These are phyloP conservation scores for Cyberlindnera amylophila DNA, from an alignment of 805 yeast species.

Conservation along the genomic window DNA sequence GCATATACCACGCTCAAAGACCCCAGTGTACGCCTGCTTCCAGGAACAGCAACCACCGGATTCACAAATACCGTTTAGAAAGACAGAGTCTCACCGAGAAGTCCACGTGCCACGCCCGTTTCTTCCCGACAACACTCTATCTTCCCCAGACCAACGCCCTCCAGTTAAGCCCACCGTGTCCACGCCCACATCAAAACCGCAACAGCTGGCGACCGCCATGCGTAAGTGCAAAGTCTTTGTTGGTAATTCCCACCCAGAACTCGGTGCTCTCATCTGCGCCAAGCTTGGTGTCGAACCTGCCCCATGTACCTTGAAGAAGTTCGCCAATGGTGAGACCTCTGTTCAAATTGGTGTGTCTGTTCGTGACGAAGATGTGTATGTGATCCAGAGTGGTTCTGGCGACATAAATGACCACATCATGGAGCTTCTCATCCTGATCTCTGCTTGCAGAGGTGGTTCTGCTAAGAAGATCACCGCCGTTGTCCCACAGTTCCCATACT, in stretches of 20 bases:
- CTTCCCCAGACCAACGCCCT: neutral
- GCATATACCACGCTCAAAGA: neutral
- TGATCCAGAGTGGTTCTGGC: conserved; percentile 88
- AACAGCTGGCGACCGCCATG: conserved; percentile 43
- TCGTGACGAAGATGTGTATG: conserved; percentile 94
- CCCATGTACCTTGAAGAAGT: conserved; percentile 84
- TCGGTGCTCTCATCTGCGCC: conserved; percentile 87
- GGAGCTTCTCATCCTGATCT: conserved; percentile 89
- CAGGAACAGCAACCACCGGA: neutral
- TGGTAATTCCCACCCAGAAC: conserved; percentile 94
- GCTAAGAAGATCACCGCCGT: conserved; percentile 97
- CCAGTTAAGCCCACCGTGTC: conserved; percentile 10
- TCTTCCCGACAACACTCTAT: neutral
- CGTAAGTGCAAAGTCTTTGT: conserved; percentile 96
- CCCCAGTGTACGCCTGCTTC: neutral
- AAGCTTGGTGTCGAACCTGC: conserved; percentile 91
- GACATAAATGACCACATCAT: conserved; percentile 87
- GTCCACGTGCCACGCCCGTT: neutral
- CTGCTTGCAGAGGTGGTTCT: conserved; percentile 96
- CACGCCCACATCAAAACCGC: conserved; percentile 3
- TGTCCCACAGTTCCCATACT: conserved; percentile 95
- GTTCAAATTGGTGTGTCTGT: conserved; percentile 94
- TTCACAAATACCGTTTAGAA: neutral
- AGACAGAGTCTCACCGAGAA: neutral
- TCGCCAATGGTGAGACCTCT: conserved; percentile 96